Base-by-base conservation (phyloP, 257 asterid genomes). In the Nicotiana paniculata region DNA sequence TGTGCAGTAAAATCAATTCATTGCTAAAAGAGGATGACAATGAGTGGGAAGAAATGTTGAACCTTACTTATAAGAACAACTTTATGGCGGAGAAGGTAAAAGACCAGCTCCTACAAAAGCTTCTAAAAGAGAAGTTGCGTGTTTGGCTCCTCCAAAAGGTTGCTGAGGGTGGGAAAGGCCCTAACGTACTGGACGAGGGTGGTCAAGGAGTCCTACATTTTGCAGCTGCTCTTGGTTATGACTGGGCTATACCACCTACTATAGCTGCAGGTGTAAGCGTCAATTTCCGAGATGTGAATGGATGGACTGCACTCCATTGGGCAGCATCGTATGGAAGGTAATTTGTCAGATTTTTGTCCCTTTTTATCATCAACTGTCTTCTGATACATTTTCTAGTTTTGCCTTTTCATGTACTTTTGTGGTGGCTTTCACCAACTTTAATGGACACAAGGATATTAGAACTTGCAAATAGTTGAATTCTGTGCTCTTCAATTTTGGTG, bases 261-360 rank as follows among this genome's bases (percentile, higher is more conserved):
- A 70, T 93, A 88, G 91, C 90, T 85, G 93, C 92, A 35, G 97
- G 98, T 55, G 93, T 95, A 74, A 92, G 92, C 80, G 88, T 95
- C 84, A 90, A 95, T 84, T 95, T 93, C 82, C 93, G 98, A 84
- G 98, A 95, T 86, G 87, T 83, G 12, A 93, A 91, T 89, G 98
- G 99, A 82, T 92, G 99, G 97, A 95, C 95, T 55, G 98, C 98
- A 0, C 97, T 95, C 84, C 99, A 95, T 85, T 95, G 99, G 99
- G 99, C 99, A 43, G 99, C 99, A 61, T 87, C 81, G 77, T 92
- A 86, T 87, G 99, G 99, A 87, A 92, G 99, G 99, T 95, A 86
- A 28, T 81, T 37, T 43, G 79, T 32, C 26, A 77, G 63, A 17
- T 48, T 26, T 43, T 30, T 81, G 35, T 24, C 16, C 1, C 5